Percentiles rank a stretch among this genome's conserved stretches.
phyloP scores from a whole-genome alignment of 1,284 basidiomycete genomes.

The Kwoniella shivajii region DNA sequence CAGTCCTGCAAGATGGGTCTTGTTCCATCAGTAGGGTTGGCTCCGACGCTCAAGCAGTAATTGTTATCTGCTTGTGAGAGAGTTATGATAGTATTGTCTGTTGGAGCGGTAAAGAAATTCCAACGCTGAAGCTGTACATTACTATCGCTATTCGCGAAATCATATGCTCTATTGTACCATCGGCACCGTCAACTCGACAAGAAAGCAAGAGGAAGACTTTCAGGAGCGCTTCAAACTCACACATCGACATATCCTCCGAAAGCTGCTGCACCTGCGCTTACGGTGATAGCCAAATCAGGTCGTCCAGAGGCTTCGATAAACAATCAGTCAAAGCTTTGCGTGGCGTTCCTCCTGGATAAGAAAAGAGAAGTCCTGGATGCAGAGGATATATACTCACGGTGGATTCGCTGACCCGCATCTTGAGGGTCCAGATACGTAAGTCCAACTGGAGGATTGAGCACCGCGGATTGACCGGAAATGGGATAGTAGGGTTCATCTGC shows the following conservation, averaged over 20 bases:
- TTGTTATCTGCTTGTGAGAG: constrained; percentile 4
- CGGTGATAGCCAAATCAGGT: constrained; percentile 8
- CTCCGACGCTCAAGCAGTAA: background rate
- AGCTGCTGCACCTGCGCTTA: constrained; percentile 1
- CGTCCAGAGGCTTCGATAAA: too few species aligned
- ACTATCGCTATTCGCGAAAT: background rate
- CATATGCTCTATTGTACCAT: background rate
- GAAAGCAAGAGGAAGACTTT: too few species aligned
- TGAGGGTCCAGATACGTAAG: background rate
- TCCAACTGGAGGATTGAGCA: constrained; percentile 3
- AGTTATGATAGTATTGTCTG: background rate
- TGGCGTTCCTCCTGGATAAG: too few species aligned
- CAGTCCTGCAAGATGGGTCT: background rate
- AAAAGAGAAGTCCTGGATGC: too few species aligned
- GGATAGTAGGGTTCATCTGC: background rate
- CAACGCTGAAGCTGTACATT: background rate
- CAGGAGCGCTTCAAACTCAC: too few species aligned
- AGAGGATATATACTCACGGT: too few species aligned
- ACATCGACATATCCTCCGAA: constrained; percentile 5
- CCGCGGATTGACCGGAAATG: background rate
- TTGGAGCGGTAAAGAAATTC: background rate
- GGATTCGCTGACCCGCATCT: constrained; percentile 1
- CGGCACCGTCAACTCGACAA: background rate
- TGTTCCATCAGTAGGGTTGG: background rate
- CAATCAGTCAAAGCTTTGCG: too few species aligned